phyloP scores from a whole-genome alignment of 306 rosid genomes.

The Herpetospermum pedunculosum region DNA sequence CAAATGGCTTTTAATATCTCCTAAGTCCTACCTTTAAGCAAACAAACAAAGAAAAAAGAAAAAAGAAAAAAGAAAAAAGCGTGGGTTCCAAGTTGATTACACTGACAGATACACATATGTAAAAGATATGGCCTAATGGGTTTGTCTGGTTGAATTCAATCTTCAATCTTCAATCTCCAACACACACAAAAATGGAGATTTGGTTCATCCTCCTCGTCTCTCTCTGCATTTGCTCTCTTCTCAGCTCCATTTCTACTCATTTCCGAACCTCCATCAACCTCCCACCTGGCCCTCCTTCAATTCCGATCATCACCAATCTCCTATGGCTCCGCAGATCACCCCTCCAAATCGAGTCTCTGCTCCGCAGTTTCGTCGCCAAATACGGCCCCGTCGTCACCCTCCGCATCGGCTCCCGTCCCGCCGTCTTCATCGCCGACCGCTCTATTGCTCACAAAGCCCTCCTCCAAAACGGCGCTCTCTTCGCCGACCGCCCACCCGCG shows the following conservation, averaged over 20 bases:
- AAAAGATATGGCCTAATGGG: no score
- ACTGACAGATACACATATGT: no score
- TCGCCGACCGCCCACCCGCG: conserved; percentile 8
- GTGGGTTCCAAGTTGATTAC: no score
- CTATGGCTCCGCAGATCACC: background rate
- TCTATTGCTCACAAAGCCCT: conserved; percentile 2
- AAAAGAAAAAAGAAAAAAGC: no score
- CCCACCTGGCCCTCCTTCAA: conserved; percentile 2
- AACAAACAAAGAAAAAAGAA: no score
- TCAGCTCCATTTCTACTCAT: background rate
- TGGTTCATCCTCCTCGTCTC: background rate
- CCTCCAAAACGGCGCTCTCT: background rate
- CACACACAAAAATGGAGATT: background rate
- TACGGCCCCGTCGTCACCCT: conserved; percentile 8
- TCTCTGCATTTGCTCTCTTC: background rate
- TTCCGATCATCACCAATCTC: background rate
- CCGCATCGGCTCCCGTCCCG: background rate
- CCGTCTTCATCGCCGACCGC: conserved; percentile 12
- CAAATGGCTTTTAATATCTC: no score
- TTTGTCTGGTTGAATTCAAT: no score
- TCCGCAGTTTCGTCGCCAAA: background rate
- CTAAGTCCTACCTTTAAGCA: no score
- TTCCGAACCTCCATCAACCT: background rate
- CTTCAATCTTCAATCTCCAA: background rate
- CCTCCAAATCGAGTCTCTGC: background rate